These are phyloP conservation scores for Escallonia rubra DNA, from an alignment of 129 eudicot species.

Conservation along the genomic window DNA sequence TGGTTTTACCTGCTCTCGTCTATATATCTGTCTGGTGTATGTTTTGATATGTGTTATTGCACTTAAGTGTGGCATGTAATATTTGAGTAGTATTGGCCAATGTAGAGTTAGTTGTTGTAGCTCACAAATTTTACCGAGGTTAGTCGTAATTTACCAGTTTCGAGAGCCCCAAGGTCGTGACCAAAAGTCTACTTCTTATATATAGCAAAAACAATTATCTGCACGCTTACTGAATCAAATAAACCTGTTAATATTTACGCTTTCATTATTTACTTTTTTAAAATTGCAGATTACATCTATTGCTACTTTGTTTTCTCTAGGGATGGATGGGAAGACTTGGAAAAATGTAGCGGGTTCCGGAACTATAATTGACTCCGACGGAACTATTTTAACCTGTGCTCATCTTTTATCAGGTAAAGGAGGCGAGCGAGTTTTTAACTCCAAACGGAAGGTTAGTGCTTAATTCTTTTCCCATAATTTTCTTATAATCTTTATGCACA, in stretches of 20 bases:
- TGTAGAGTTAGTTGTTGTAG: no score
- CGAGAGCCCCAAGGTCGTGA: no score
- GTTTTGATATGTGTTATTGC: no score
- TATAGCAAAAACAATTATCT: no score
- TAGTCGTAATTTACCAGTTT: no score
- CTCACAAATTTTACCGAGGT: no score
- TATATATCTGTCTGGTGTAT: background rate
- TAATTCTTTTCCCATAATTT: background rate
- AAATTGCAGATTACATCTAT: background rate
- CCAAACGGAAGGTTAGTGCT: background rate
- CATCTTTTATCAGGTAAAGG: background rate
- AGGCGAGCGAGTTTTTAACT: background rate
- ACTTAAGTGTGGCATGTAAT: no score
- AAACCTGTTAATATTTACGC: no score
- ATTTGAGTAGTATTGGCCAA: no score
- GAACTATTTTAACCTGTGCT: constrained; percentile 6
- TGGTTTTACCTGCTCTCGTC: background rate
- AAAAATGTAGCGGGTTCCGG: background rate
- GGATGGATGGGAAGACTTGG: background rate
- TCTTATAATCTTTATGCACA: background rate
- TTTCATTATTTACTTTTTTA: no score
- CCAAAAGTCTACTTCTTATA: no score
- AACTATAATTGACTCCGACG: constrained; percentile 1
- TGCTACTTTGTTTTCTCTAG: background rate
- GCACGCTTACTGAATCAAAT: no score